Percentiles rank a stretch among this genome's conserved stretches.
These are phyloP conservation scores for Piper betle DNA, from an alignment of 164 flowering plant species.

Conservation along the genomic window DNA sequence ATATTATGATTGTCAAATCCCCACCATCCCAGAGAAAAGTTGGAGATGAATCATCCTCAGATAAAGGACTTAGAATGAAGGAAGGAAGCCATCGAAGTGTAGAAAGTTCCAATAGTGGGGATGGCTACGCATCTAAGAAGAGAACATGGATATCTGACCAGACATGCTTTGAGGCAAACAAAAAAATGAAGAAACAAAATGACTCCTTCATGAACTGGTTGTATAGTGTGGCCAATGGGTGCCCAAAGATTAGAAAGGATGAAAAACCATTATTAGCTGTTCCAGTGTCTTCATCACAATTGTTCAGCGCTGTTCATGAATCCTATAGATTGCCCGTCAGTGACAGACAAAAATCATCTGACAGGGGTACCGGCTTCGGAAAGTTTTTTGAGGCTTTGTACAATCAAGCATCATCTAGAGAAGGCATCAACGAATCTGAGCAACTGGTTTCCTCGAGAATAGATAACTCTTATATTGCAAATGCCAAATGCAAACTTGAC, in stretches of 20 bases:
- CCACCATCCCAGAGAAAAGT: constrained; percentile 18
- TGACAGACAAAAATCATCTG: constrained; percentile 12
- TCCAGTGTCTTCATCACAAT: constrained; percentile 6
- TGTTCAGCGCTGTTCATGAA: constrained; percentile 12
- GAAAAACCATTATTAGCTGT: not conserved
- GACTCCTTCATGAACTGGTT: constrained; percentile 85
- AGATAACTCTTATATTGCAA: constrained; percentile 15
- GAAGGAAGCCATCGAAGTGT: constrained; percentile 66
- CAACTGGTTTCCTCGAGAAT: constrained; percentile 9
- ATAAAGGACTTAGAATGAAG: constrained; percentile 24
- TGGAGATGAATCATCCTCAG: constrained; percentile 36
- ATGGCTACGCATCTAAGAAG: constrained; percentile 31
- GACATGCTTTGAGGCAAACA: constrained; percentile 24
- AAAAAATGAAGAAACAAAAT: constrained; percentile 33
- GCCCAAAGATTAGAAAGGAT: constrained; percentile 5
- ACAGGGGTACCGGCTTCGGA: constrained; percentile 39
- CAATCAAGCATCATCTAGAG: constrained; percentile 16
- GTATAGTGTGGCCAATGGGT: constrained; percentile 62
- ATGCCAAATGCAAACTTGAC: constrained; percentile 4
- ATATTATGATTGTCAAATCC: constrained; percentile 8
- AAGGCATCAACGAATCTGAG: constrained; percentile 13
- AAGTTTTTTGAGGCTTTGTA: constrained; percentile 49
- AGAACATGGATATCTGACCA: constrained; percentile 31
- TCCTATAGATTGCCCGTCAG: constrained; percentile 9
- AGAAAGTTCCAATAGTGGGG: constrained; percentile 62